Evolutionary conservation across 2,329 filamentous ascomycete species (phyloP), one percentile per base, ranked within the genome.

Genomic region (Calonectria pteridis): DNA sequence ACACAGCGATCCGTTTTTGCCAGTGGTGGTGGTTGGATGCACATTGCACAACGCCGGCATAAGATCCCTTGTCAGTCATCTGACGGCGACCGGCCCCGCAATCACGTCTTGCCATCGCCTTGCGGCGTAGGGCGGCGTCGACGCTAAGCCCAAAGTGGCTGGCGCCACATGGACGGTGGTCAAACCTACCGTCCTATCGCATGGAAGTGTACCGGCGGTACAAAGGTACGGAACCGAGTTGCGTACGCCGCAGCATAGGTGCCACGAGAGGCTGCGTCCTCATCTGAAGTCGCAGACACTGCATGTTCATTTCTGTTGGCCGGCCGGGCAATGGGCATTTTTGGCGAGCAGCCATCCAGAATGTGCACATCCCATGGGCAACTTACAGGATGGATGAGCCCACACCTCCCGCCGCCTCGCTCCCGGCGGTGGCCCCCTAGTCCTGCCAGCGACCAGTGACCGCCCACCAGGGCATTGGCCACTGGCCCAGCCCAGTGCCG

Each of bases 401-500:
- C 55, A 46, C 43, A 9, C 55, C 55, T 62, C 35, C 6, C 33
- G 33, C 55, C 33, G 33, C 55, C 33, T 59, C 53, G 33, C 40
- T 59, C 33, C 53, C 53, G 53, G n/a, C 6, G 35, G 55, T 46
- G 26, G 40, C 40, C 43, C 43, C 55, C 59, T 40, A 29, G 65
- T 40, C 31, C 50, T 67, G 55, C 55, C 33, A 62, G 55, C 23
- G 33, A 37, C 40, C 37, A 62, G 55, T 26, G 33, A 62, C 40
- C 37, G 59, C 59, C 40, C 40, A 18, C 59, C 59, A 35, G 65
- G 23, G 35, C 50, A 55, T 58, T 53, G 67, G 67, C 40, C 65
- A 46, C 40, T 26, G 40, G 43, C 20, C 65, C 46, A 59, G 55
- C 31, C 43, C 46, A 76, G 75, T 73, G 74, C 77, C 76, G 69